Evolutionary conservation across 2,329 filamentous ascomycete species (phyloP).

Genomic region (Aspergillus pseudotamarii): DNA sequence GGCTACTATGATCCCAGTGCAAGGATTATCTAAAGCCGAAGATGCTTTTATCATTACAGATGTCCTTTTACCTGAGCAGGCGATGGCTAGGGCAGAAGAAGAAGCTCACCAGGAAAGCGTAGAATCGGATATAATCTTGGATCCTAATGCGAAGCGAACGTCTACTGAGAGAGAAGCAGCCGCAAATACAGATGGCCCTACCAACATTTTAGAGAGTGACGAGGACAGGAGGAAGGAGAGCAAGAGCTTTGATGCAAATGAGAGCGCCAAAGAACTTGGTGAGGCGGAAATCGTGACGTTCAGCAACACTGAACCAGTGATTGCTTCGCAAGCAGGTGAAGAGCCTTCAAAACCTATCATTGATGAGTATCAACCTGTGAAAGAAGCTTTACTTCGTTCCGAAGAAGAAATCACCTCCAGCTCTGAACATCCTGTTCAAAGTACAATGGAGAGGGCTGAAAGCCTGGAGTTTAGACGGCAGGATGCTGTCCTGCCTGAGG

Average conservation of each 20-base stretch:
- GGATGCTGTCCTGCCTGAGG: neutral
- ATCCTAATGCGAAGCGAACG: constrained; percentile 4
- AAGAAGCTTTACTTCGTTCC: neutral
- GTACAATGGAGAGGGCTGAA: neutral
- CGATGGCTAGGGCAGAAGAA: neutral
- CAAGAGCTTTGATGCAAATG: constrained; percentile 12
- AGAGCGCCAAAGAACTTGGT: constrained; percentile 9
- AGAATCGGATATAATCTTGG: constrained; percentile 1
- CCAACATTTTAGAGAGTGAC: constrained; percentile 30
- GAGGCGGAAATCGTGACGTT: neutral
- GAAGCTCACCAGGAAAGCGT: neutral
- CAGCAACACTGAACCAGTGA: neutral
- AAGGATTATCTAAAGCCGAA: neutral
- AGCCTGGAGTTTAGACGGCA: neutral
- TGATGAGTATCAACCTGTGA: neutral
- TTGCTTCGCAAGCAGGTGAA: neutral
- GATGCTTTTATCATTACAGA: neutral
- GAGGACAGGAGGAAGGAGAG: constrained; percentile 30
- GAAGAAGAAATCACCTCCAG: neutral
- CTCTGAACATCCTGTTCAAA: constrained; percentile 6
- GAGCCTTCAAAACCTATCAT: neutral
- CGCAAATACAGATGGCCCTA: constrained; percentile 12
- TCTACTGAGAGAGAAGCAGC: constrained; percentile 15
- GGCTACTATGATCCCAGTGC: neutral
- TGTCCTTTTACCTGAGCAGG: neutral